These are phyloP conservation scores for Crataegus laevigata DNA, from an alignment of 306 rosid genomes.

Conservation along the genomic window DNA sequence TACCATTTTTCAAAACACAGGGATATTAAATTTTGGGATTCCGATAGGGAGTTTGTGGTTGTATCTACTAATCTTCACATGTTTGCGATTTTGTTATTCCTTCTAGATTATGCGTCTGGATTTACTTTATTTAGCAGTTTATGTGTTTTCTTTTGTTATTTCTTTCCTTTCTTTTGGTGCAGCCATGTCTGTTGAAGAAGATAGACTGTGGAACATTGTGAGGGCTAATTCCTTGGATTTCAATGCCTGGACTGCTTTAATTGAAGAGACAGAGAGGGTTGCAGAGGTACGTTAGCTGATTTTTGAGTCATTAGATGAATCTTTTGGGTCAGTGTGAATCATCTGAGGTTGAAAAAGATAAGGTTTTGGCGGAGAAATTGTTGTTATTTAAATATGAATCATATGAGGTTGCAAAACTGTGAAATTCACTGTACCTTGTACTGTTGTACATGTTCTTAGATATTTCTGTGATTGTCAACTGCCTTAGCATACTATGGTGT, in stretches of 20 bases:
- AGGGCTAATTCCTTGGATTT: conserved; percentile 89
- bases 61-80: neutral
- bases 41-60: neutral
- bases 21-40: neutral
- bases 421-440: neutral
- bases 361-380: neutral
- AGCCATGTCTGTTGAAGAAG: conserved; percentile 86
- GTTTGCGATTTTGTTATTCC: neutral
- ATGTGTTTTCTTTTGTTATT: neutral
- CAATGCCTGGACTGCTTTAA: conserved; percentile 86
- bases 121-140: neutral
- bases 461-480: neutral
- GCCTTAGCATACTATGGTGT: neutral
- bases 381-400: neutral
- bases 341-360: neutral
- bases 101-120: neutral
- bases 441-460: neutral
- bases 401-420: neutral
- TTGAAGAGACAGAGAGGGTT: conserved; percentile 91
- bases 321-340: neutral
- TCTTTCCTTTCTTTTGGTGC: conserved; percentile 16
- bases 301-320: conserved; percentile 1
- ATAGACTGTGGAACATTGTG: conserved; percentile 88
- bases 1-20: neutral
- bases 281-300: conserved; percentile 55